These are phyloP conservation scores for Aspergillus versicolor DNA, from an alignment of 2,329 filamentous ascomycete genomes.

Conservation along the genomic window DNA sequence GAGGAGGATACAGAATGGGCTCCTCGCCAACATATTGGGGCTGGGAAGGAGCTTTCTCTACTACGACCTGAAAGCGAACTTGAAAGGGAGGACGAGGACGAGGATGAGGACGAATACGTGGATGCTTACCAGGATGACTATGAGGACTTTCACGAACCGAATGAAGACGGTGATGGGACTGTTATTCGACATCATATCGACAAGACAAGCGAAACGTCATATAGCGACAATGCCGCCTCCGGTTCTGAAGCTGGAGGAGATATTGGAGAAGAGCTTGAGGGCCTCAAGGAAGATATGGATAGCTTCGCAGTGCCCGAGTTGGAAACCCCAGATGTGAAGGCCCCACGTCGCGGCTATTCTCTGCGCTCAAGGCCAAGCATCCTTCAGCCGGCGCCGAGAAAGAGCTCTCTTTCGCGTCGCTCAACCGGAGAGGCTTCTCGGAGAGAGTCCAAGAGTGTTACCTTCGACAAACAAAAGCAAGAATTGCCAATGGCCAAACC, in stretches of 20 bases:
- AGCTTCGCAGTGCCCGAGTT: slow-evolving; percentile 24
- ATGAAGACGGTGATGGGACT: slow-evolving; percentile 33
- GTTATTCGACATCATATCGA: slow-evolving; percentile 36
- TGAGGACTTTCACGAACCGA: slow-evolving; percentile 23
- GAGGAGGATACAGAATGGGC: slow-evolving; percentile 35
- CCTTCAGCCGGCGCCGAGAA: slow-evolving; percentile 7
- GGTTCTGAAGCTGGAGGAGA: slow-evolving; percentile 40
- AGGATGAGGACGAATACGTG: slow-evolving; percentile 30
- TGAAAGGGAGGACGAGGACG: slow-evolving; percentile 23
- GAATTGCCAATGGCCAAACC: slow-evolving; percentile 11
- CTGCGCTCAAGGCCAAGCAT: slow-evolving; percentile 15
- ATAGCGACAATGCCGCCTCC: slow-evolving; percentile 31
- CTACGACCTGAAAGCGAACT: slow-evolving; percentile 11
- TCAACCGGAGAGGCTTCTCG: slow-evolving; percentile 23
- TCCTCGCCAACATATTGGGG: slow-evolving; percentile 20
- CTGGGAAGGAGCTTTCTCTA: slow-evolving; percentile 27
- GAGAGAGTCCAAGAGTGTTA: slow-evolving; percentile 34
- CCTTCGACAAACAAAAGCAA: slow-evolving; percentile 26
- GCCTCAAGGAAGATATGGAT: slow-evolving; percentile 44
- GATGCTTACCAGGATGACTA: slow-evolving; percentile 28
- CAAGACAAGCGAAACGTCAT: slow-evolving; percentile 26
- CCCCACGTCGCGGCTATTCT: slow-evolving; percentile 6
- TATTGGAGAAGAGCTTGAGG: slow-evolving; percentile 46
- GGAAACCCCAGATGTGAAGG: slow-evolving; percentile 18
- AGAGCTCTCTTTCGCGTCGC: slow-evolving; percentile 10